These are phyloP conservation scores for Funneliformis mosseae DNA, from an alignment of 192 early-diverging fungal genomes.

Conservation along the genomic window DNA sequence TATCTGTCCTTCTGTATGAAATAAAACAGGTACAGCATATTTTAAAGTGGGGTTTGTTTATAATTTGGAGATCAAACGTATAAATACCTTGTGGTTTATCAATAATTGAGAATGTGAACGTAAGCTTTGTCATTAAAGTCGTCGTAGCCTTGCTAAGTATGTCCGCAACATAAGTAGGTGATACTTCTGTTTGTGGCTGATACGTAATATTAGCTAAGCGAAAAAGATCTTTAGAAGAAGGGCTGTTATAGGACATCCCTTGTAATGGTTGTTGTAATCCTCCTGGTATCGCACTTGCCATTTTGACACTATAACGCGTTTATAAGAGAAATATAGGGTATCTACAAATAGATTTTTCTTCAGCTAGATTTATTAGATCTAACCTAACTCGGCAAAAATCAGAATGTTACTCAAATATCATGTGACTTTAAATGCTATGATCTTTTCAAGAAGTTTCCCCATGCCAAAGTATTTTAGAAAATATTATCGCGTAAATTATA, in stretches of 20 bases:
- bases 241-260: background rate
- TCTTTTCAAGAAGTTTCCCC: too few species aligned
- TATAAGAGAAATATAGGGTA: background rate
- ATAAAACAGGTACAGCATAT: background rate
- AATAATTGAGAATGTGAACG: constrained; percentile 42
- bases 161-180: constrained; percentile 3
- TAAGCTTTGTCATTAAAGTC: constrained; percentile 30
- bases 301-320: constrained; percentile 17
- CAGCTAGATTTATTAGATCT: too few species aligned
- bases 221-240: constrained; percentile 22
- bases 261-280: background rate
- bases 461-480: too few species aligned
- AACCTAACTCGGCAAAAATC: too few species aligned
- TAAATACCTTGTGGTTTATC: constrained; percentile 42
- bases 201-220: constrained; percentile 13
- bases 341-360: too few species aligned
- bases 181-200: background rate
- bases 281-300: background rate
- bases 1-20: background rate
- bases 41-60: too few species aligned
- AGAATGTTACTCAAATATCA: too few species aligned
- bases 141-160: constrained; percentile 8
- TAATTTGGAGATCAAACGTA: background rate
- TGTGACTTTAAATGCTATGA: too few species aligned
- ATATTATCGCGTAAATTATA: too few species aligned